Percentiles rank a stretch among this genome's conserved stretches.
phyloP scores from a whole-genome alignment of 495 filamentous ascomycete species.

The Aspergillus mulundensis region DNA sequence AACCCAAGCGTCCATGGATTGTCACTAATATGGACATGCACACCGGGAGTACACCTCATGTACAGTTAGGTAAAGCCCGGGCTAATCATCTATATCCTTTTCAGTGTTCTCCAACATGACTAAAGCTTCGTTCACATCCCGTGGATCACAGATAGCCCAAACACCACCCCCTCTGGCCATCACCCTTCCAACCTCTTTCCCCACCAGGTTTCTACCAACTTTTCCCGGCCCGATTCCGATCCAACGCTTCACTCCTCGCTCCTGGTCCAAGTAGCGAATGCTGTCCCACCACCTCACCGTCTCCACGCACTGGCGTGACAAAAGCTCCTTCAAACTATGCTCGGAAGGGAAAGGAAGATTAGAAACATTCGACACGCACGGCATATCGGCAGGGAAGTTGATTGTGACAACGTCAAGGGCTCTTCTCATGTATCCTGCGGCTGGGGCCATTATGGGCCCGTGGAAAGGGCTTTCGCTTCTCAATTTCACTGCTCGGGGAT shows the following conservation, averaged over 20 bases:
- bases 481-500: conserved; percentile 81
- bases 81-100: conserved; percentile 26
- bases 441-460: conserved; percentile 86
- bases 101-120: conserved; percentile 72
- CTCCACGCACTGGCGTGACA: conserved; percentile 76
- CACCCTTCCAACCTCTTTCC: conserved; percentile 88
- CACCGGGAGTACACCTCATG: neutral
- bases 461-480: conserved; percentile 93
- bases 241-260: conserved; percentile 79
- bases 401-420: conserved; percentile 58
- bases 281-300: conserved; percentile 94
- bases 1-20: too few relatives aligned
- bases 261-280: conserved; percentile 83
- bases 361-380: conserved; percentile 82
- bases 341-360: conserved; percentile 70
- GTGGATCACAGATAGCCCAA: conserved; percentile 84
- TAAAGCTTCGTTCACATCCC: conserved; percentile 74
- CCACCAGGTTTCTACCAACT: conserved; percentile 89
- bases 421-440: conserved; percentile 63
- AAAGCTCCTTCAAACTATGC: conserved; percentile 67
- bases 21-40: too few relatives aligned
- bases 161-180: conserved; percentile 82
- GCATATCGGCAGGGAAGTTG: conserved; percentile 67
- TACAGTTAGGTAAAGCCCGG: neutral
- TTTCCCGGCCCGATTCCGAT: conserved; percentile 93